Evolutionary conservation across 148 eudicot genomes (phyloP), one percentile per base, ranked within the genome.

Genomic region (Gaultheria prostrata): DNA sequence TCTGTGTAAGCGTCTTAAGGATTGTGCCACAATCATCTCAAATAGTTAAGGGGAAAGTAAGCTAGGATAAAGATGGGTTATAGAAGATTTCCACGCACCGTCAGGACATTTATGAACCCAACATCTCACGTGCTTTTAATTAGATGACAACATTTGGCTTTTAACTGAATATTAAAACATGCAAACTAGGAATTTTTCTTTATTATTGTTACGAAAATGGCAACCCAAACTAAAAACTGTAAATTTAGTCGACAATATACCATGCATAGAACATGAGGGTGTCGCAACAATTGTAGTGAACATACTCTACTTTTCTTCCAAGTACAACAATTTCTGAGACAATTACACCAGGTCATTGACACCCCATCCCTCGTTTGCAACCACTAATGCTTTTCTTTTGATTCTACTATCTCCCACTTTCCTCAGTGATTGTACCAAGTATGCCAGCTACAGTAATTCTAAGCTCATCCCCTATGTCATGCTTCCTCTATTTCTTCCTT

Each of bases 291-390:
- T 67, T 30, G 72, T 1, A 67, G 39, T n/a, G 30, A 21, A n/a
- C 53, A 75, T 75, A 11, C 43, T 39, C 6, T 39, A 39, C 43
- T 1, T 33, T 10, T 35, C 43, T 73, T 70, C 35, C 51, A 43
- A 74, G 77, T 74, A 21, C 26, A 45, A 46, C 46, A 21, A n/a
- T 46, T 45, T 75, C 18, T 24, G 54, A 75, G 78, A 75, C 78
- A 45, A 67, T 67, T 15, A 1, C 35, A 71, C 49, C 30, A 46
- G 51, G 54, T 4, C 54, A 75, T 26, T 45, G 14, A 46, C 48
- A 49, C 13, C 78, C 54, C 26, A 46, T 46, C 54, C 54, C 35
- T 35, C 48, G 17, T 35, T 20, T 69, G 21, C 48, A 15, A 17
- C 78, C 51, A 24, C 48, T 14, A 20, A 18, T 39, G 49, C 43